Conservation (phyloP, 2,329 filamentous ascomycete genomes). For the Microcyclosporella mali region DNA sequence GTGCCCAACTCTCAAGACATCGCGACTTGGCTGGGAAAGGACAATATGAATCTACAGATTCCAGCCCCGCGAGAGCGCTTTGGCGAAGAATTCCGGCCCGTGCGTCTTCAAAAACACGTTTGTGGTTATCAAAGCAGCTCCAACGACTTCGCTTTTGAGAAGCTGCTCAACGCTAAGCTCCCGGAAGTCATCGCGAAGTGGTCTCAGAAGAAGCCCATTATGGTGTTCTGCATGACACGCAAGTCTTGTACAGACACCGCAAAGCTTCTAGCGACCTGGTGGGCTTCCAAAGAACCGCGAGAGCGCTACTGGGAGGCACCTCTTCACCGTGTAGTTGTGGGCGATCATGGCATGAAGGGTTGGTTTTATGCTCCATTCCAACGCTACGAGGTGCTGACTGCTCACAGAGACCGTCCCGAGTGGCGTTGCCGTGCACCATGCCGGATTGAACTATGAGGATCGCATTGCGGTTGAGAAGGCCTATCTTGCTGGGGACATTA, state of each 20-base stretch:
- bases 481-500: constrained; percentile 66
- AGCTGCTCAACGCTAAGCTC: constrained; percentile 58
- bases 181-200: constrained; percentile 61
- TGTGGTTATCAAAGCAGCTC: constrained; percentile 59
- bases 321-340: constrained; percentile 44
- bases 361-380: constrained; percentile 17
- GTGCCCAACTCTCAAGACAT: constrained; percentile 78
- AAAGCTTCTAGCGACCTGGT: constrained; percentile 59
- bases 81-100: constrained; percentile 73
- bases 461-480: constrained; percentile 59
- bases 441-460: constrained; percentile 61
- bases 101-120: constrained; percentile 69
- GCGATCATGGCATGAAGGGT: constrained; percentile 57
- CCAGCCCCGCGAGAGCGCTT: constrained; percentile 65
- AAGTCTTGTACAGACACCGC: constrained; percentile 65
- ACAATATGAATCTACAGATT: constrained; percentile 51
- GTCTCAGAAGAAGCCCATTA: constrained; percentile 65
- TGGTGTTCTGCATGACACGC: constrained; percentile 77
- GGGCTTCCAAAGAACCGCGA: constrained; percentile 46
- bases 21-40: constrained; percentile 69
- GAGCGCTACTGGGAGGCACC: constrained; percentile 61
- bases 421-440: constrained; percentile 79
- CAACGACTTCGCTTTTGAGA: constrained; percentile 76
- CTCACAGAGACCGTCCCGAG: constrained; percentile 40
- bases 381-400: constrained; percentile 21